phyloP scores from a whole-genome alignment of 2,329 filamentous ascomycete genomes.

The Fusarium anthophilum region DNA sequence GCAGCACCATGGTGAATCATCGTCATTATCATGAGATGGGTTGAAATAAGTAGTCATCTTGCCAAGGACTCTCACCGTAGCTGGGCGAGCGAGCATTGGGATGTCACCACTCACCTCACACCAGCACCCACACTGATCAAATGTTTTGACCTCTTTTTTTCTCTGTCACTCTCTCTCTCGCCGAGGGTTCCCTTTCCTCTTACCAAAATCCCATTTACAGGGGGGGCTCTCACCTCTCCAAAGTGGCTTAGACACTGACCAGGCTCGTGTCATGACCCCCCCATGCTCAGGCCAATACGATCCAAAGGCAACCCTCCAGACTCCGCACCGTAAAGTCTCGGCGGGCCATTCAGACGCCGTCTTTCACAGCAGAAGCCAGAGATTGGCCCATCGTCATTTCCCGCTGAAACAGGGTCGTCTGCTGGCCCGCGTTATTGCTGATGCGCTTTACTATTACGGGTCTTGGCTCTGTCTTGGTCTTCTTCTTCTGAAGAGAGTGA shows the following conservation, averaged over 20 bases:
- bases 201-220: background rate
- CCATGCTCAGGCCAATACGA: constrained; percentile 26
- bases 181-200: no score
- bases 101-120: constrained; percentile 9
- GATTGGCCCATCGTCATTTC: constrained; percentile 44
- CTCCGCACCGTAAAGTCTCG: constrained; percentile 36
- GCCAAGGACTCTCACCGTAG: constrained; percentile 13
- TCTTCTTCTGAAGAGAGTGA: background rate
- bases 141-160: constrained; percentile 21
- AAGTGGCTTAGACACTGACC: constrained; percentile 32
- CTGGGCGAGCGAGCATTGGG: background rate
- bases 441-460: constrained; percentile 17
- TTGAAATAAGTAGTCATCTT: background rate
- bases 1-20: background rate
- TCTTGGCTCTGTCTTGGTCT: constrained; percentile 1
- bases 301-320: constrained; percentile 9
- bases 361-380: constrained; percentile 27
- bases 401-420: constrained; percentile 44
- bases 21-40: background rate
- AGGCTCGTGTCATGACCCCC: constrained; percentile 36
- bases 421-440: constrained; percentile 35
- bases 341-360: constrained; percentile 29
- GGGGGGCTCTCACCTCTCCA: constrained; percentile 3
- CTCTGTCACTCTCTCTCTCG: background rate
- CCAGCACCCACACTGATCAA: constrained; percentile 24